Base-by-base conservation (phyloP, 1,284 basidiomycete species). In the Marasmius oreades region DNA sequence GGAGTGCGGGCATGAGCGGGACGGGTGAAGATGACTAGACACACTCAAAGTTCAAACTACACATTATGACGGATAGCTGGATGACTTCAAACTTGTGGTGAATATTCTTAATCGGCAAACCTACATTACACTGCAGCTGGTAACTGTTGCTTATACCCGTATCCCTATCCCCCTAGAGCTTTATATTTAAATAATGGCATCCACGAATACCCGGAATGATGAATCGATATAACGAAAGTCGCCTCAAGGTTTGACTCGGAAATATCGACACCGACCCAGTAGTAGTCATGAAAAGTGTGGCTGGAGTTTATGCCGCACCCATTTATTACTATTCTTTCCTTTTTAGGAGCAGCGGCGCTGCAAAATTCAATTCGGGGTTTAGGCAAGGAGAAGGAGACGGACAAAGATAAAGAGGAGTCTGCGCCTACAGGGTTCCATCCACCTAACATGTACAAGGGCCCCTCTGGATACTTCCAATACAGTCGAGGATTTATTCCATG, bases 151-250 rank as follows among this genome's bases (percentile, higher is more conserved):
- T 50, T 50, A 50, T 50, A 50, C 47, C 47, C 47, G 18, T 20
- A 50, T 31, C 28, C 16, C 28, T 33, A 42, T 51, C 28, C 18
- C 24, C 23, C 20, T 23, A 42, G 16, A n/a, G 20, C 22, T 37
- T n/a, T 33, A 42, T 20, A 33, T 48, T 36, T 2, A 51, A 20
- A 1, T 33, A 48, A 47, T 20, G n/a, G 10, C 28, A 71, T 80
- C 85, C 66, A 85, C 85, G 58, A 83, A 86, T 63, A 86, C 89
- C 73, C 80, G 89, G n/a, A n/a, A n/a, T n/a, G n/a, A n/a, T n/a
- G 70, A 90, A 89, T 69, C 85, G 89, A 72, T 89, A 90, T 73
- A 92, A 93, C 79, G 93, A 93, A 80, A 92, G 89, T 66, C 86
- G 89, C 62, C 86, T 94, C 67, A 86, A 86, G 76, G 86, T 94